Percentiles rank a stretch among this genome's conserved stretches.
phyloP scores from a whole-genome alignment of 192 early-diverging fungal species.

The Backusella morwellensis region DNA sequence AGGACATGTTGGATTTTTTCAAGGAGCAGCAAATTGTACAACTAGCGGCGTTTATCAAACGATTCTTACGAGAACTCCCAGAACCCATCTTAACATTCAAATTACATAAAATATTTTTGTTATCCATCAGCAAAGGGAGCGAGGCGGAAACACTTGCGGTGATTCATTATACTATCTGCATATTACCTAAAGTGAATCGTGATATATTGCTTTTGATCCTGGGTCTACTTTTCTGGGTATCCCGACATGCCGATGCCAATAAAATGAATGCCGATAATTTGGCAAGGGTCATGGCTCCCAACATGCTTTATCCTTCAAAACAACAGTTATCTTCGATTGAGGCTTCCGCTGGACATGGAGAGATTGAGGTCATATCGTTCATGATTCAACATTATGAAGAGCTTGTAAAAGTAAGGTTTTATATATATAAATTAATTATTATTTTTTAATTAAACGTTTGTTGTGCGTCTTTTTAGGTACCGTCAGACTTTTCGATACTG shows the following conservation, averaged over 20 bases:
- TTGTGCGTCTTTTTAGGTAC: slow-evolving; percentile 5
- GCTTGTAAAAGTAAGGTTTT: slow-evolving; percentile 9
- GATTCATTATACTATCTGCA: slow-evolving; percentile 21
- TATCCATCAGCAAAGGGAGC: slow-evolving; percentile 8
- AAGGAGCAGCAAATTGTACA: slow-evolving; percentile 32
- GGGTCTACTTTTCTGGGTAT: slow-evolving; percentile 19
- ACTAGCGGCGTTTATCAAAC: slow-evolving; percentile 20
- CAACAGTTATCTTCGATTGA: background rate
- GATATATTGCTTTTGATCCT: slow-evolving; percentile 12
- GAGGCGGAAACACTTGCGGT: background rate
- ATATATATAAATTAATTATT: background rate
- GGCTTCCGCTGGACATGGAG: background rate
- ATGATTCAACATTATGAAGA: slow-evolving; percentile 22
- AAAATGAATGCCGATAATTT: slow-evolving; percentile 24
- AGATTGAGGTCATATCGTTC: slow-evolving; percentile 18
- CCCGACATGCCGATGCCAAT: slow-evolving; percentile 8
- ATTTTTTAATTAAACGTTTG: background rate
- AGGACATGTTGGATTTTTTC: background rate
- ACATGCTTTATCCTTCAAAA: slow-evolving; percentile 49
- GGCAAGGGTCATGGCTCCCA: slow-evolving; percentile 23
- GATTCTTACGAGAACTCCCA: slow-evolving; percentile 14
- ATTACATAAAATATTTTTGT: slow-evolving; percentile 23
- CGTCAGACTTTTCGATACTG: background rate
- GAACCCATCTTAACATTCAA: slow-evolving; percentile 19
- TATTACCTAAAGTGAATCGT: slow-evolving; percentile 23